Conservation (phyloP, 1,284 basidiomycete species). For the Bondarzewia mesenterica region DNA sequence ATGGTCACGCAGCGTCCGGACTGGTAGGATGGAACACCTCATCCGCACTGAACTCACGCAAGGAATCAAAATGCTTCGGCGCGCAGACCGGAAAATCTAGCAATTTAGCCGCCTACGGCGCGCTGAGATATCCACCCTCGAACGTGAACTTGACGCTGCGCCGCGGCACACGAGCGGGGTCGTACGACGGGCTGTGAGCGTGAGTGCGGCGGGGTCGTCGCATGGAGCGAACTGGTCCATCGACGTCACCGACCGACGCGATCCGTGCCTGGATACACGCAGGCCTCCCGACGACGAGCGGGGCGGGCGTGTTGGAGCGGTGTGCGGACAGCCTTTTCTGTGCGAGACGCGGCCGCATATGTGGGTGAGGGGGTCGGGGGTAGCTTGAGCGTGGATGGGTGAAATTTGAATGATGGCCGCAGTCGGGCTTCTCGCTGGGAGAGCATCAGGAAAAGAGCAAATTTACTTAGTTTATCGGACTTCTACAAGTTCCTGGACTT, state of each 20-base stretch:
- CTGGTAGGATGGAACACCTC: slow-evolving; percentile 29
- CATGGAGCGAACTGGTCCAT: too few species aligned
- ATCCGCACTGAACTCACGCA: slow-evolving; percentile 28
- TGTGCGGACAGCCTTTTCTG: too few species aligned
- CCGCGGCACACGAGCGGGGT: not conserved
- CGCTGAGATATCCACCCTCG: not conserved
- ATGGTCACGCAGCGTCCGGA: slow-evolving; percentile 18
- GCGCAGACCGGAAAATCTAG: slow-evolving; percentile 30
- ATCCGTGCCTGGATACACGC: not conserved
- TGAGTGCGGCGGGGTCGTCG: not conserved
- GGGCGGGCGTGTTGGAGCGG: not conserved
- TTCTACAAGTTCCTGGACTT: too few species aligned
- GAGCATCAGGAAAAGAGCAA: too few species aligned
- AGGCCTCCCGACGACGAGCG: not conserved
- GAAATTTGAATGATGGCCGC: not conserved
- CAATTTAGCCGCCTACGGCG: slow-evolving; percentile 27
- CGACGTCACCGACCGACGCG: not conserved
- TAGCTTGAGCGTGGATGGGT: not conserved
- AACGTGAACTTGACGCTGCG: not conserved
- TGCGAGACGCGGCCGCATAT: not conserved
- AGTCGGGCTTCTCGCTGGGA: not conserved
- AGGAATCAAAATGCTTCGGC: slow-evolving; percentile 22
- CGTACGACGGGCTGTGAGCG: not conserved
- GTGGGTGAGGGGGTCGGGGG: not conserved
- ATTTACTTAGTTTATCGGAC: too few species aligned